Evolutionary conservation across 805 yeast species (phyloP).

Genomic region (Saccharomycopsis fermentans): DNA sequence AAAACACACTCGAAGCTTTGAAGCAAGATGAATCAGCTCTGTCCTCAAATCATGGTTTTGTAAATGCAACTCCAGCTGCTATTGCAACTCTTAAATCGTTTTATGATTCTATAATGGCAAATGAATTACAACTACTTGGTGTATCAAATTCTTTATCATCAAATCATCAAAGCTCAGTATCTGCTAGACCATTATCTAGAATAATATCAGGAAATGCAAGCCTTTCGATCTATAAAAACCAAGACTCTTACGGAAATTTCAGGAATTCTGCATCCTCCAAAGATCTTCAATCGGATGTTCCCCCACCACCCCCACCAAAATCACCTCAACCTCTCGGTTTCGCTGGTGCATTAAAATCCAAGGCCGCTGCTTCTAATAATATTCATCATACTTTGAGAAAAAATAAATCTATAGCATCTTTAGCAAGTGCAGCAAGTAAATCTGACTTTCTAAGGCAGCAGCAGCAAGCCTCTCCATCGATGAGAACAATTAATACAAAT

Average conservation of each 20-base stretch:
- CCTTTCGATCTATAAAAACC: background rate
- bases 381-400: constrained; percentile 4
- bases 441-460: background rate
- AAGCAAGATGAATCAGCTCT: constrained; percentile 12
- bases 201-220: background rate
- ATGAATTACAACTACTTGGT: constrained; percentile 15
- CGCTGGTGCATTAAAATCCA: background rate
- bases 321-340: background rate
- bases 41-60: background rate
- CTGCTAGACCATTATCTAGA: background rate
- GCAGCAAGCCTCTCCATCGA: background rate
- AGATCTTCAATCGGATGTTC: background rate
- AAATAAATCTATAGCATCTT: constrained; percentile 12
- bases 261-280: background rate
- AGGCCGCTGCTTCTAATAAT: background rate
- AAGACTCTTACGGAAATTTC: background rate
- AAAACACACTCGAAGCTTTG: constrained; percentile 27
- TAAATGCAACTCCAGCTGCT: background rate
- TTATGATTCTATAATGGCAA: constrained; percentile 16
- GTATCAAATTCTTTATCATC: background rate
- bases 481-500: background rate
- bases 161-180: background rate
- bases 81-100: constrained; percentile 2
- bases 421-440: constrained; percentile 11
- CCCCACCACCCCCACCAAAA: background rate